Conservation (phyloP, 139 green algal genomes). For the Chlorella sp. region DNA sequence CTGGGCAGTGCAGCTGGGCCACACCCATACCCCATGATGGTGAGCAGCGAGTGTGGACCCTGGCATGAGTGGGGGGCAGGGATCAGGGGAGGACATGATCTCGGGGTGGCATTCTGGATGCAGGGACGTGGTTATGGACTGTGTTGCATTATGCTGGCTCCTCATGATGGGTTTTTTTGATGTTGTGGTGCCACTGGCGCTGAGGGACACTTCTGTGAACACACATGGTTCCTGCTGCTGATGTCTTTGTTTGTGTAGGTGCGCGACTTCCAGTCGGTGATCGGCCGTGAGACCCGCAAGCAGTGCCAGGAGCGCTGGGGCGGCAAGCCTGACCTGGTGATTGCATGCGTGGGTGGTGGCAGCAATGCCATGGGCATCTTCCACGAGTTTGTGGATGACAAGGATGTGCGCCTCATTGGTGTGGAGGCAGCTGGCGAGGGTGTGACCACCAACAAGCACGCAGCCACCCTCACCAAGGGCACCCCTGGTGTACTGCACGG, state of each 20-base stretch:
- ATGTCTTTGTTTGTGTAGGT: no score
- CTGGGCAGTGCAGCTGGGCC: constrained; percentile 92
- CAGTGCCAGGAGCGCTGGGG: constrained; percentile 76
- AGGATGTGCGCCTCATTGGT: constrained; percentile 29
- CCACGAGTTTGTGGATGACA: constrained; percentile 94
- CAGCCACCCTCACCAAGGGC: constrained; percentile 93
- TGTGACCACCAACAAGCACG: constrained; percentile 89
- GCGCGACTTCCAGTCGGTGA: constrained; percentile 94
- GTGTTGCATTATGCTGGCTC: no score
- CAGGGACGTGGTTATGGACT: no score
- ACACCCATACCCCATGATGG: constrained; percentile 97
- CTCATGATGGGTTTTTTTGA: no score
- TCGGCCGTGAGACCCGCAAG: constrained; percentile 84
- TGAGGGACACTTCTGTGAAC: no score
- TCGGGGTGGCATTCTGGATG: no score
- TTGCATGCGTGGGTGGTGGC: constrained; percentile 96
- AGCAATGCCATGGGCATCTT: constrained; percentile 99
- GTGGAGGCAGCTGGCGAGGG: constrained; percentile 77
- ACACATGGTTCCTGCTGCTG: no score
- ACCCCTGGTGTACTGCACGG: constrained; percentile 94
- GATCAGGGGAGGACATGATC: no score
- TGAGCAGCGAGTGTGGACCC: no score
- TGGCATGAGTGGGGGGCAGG: no score
- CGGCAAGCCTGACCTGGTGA: constrained; percentile 85
- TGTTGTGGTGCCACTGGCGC: no score